phyloP scores from a whole-genome alignment of 2,329 filamentous ascomycete genomes.

The Ustulina deusta region DNA sequence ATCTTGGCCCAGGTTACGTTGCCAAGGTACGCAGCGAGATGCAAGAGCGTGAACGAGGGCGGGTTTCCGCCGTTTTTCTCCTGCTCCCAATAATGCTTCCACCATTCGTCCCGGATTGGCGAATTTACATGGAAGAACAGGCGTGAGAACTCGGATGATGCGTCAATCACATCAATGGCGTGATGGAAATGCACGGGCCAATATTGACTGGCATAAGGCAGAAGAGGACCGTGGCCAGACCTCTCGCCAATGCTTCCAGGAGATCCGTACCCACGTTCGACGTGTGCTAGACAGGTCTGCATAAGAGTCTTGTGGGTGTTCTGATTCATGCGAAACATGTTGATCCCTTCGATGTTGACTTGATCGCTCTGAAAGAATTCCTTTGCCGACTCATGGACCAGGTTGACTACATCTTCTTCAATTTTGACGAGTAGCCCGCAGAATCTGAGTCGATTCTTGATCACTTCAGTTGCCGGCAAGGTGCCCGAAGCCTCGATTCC shows the following conservation, averaged over 20 bases:
- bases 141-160: slow-evolving; percentile 8
- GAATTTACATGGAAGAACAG: slow-evolving; percentile 7
- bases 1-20: slow-evolving; percentile 16
- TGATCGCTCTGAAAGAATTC: slow-evolving; percentile 24
- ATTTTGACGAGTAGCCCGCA: slow-evolving; percentile 20
- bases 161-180: slow-evolving; percentile 1
- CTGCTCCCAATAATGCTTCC: slow-evolving; percentile 7
- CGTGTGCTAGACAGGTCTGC: slow-evolving; percentile 14
- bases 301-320: slow-evolving; percentile 11
- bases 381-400: slow-evolving; percentile 21
- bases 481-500: not conserved
- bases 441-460: slow-evolving; percentile 3
- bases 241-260: not conserved
- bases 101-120: slow-evolving; percentile 12
- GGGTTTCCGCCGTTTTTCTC: slow-evolving; percentile 11
- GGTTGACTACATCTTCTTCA: slow-evolving; percentile 22
- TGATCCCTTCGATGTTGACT: slow-evolving; percentile 15
- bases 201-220: slow-evolving; percentile 18
- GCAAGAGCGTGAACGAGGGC: slow-evolving; percentile 21
- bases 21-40: slow-evolving; percentile 28
- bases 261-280: slow-evolving; percentile 11
- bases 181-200: slow-evolving; percentile 17
- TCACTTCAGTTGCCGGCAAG: slow-evolving; percentile 5
- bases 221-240: not conserved
- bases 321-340: slow-evolving; percentile 9